Evolutionary conservation across 2,329 filamentous ascomycete species (phyloP).

Genomic region (Clarireedia paspali): DNA sequence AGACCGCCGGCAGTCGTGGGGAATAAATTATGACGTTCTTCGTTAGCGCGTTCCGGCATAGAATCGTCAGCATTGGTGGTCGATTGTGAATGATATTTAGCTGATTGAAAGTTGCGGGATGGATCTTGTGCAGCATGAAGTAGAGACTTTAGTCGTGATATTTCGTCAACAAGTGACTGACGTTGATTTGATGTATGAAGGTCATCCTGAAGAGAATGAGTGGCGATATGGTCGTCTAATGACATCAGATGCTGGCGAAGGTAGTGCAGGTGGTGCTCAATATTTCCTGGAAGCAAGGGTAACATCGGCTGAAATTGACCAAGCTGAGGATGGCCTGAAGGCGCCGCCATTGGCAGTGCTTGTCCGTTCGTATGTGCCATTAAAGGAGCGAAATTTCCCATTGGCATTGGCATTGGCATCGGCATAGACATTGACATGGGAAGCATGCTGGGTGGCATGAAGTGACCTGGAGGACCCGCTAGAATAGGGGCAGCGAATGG

Average conservation of each 20-base stretch:
- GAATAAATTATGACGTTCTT: not conserved
- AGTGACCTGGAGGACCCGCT: constrained; percentile 5
- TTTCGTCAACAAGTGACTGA: constrained; percentile 32
- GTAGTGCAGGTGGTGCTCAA: constrained; percentile 24
- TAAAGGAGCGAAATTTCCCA: constrained; percentile 9
- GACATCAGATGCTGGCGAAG: constrained; percentile 47
- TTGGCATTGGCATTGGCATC: constrained; percentile 6
- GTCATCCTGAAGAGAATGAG: constrained; percentile 38
- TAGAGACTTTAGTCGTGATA: not conserved
- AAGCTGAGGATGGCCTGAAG: not conserved
- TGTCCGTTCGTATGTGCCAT: constrained; percentile 17
- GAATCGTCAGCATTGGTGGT: not conserved
- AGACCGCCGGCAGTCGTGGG: not conserved
- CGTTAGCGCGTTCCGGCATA: not conserved
- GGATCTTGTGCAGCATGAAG: not conserved
- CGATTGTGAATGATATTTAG: not conserved
- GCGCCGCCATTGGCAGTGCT: constrained; percentile 13
- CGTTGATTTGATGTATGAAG: constrained; percentile 40
- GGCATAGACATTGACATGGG: constrained; percentile 11
- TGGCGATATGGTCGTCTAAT: constrained; percentile 50
- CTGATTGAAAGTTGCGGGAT: not conserved
- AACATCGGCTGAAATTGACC: not conserved
- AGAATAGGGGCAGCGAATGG: constrained; percentile 14
- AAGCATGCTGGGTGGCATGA: not conserved
- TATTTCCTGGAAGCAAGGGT: constrained; percentile 9